Evolutionary conservation across 2,329 filamentous ascomycete genomes (phyloP).

Genomic region (Chrysoporthe cubensis): DNA sequence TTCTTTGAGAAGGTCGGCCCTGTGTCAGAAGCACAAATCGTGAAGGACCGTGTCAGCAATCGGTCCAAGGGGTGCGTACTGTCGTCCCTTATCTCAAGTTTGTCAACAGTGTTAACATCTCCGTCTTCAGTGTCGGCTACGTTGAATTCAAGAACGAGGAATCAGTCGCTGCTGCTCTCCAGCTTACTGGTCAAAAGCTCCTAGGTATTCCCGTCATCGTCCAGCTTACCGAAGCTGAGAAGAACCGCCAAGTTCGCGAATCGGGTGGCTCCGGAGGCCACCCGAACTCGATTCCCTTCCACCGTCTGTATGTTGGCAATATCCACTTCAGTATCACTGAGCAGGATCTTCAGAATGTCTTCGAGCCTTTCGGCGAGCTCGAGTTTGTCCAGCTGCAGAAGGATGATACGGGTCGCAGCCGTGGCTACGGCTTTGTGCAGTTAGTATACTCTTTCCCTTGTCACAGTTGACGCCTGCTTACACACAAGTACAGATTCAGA

Average conservation of each 20-base stretch:
- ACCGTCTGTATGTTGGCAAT: constrained; percentile 97
- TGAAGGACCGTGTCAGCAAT: constrained; percentile 95
- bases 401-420: constrained; percentile 86
- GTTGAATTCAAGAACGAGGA: constrained; percentile 98
- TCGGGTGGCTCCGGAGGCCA: constrained; percentile 70
- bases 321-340: constrained; percentile 99
- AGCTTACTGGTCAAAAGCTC: constrained; percentile 98
- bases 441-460: constrained; percentile 54
- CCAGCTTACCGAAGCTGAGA: constrained; percentile 97
- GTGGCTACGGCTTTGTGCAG: constrained; percentile 99
- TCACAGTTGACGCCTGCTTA: constrained; percentile 39
- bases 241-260: constrained; percentile 94
- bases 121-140: constrained; percentile 79
- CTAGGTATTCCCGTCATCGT: constrained; percentile 98
- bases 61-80: constrained; percentile 90
- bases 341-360: constrained; percentile 91
- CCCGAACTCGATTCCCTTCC: constrained; percentile 88
- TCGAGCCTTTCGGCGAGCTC: constrained; percentile 95
- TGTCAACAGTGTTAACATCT: constrained; percentile 10
- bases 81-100: neutral
- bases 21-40: constrained; percentile 97
- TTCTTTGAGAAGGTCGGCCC: constrained; percentile 96
- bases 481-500: constrained; percentile 67
- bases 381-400: constrained; percentile 98
- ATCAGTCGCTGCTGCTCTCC: constrained; percentile 88